Base-by-base conservation (phyloP, 495 filamentous ascomycete genomes). In the Astrothelium macrocarpum region DNA sequence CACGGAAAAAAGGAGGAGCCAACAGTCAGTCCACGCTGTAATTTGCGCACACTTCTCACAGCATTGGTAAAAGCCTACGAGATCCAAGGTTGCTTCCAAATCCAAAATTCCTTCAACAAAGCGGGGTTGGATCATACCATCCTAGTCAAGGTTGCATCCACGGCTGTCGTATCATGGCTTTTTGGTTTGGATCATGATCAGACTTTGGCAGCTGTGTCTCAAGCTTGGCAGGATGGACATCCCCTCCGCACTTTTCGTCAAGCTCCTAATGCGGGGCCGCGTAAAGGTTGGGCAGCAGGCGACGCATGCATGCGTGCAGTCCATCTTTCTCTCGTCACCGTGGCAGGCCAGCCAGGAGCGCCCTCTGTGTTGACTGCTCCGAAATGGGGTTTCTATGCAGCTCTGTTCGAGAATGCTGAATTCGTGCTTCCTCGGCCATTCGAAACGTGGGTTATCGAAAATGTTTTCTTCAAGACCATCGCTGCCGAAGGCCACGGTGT, bases 51-150 rank as follows among this genome's bases (percentile, higher is more conserved):
- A 68, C 87, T 98, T 29, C 82, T 98, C 64, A 93, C 97, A 81
- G 91, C 85, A 63, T 97, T 97, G 94, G 95, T 98, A 82, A 96
- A 95, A 82, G 94, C 94, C 68, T 95, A 98, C 78, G 94, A 98
- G 77, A 97, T 98, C 71, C 94, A 98, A 81, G 94, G 94, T 73
- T 95, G 92, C 76, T 79, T 98, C 69, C 95, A 95, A 25, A 81
- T 98, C 63, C 88, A 96, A 77, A 98, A 98, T 80, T 95, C 91
- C 61, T 98, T 83, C 84, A 98, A 98, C 81, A 95, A 95, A 76
- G 94, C 96, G 69, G 94, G 94, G 43, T 81, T 98, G 62, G 94
- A 98, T 79, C 94, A 98, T 78, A 95, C 97, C 56, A 89, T 97
- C 32, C 81, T 97, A 39, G 94, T 98, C 78, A 98, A 98, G 83